phyloP scores from a whole-genome alignment of 306 rosid genomes.

The Alnus rubra region DNA sequence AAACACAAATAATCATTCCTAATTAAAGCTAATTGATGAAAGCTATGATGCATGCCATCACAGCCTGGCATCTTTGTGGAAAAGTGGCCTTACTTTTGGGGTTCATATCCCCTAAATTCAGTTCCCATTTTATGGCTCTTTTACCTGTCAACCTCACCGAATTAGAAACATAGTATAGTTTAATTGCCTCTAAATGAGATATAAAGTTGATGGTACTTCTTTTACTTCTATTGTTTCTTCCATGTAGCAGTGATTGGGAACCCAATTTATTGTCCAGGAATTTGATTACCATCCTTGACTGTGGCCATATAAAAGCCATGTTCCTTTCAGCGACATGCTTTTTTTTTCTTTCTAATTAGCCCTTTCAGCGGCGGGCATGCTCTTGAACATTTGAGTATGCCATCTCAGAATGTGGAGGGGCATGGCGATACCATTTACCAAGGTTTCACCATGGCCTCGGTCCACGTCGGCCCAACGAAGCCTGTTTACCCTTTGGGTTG shows the following conservation, averaged over 20 bases:
- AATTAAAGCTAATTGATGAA: not conserved
- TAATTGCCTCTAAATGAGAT: not conserved
- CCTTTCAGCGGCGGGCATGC: not conserved
- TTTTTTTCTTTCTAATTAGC: no score
- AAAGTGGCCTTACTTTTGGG: conserved; percentile 14
- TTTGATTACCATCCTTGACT: not conserved
- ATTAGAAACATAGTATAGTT: not conserved
- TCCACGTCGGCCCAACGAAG: no score
- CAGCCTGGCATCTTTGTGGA: conserved; percentile 7
- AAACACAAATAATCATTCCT: conserved; percentile 2
- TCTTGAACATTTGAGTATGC: no score
- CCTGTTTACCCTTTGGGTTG: no score
- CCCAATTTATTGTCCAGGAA: not conserved
- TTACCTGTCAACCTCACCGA: not conserved
- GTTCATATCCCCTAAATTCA: conserved; percentile 1
- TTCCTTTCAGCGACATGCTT: not conserved
- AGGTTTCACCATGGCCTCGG: no score
- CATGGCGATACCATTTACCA: no score
- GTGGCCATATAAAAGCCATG: not conserved
- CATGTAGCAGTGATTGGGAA: not conserved
- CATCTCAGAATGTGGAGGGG: no score
- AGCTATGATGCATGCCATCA: not conserved
- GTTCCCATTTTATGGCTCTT: not conserved
- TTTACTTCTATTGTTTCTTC: not conserved
- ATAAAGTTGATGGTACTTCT: not conserved